Conservation (phyloP, 1,284 basidiomycete species). For the Sphaerobolus stellatus region DNA sequence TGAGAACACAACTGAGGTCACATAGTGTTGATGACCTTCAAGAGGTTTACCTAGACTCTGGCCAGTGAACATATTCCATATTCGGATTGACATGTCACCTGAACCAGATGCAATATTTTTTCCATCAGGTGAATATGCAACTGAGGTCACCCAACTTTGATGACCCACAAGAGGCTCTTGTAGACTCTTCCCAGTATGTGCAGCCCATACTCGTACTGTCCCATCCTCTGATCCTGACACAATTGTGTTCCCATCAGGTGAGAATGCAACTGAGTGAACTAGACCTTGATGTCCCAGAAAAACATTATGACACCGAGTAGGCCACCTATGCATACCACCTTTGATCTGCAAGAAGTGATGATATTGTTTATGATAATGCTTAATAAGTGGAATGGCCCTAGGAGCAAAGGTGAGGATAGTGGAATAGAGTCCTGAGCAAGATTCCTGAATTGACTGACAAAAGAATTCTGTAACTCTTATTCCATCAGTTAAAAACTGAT, state of each 20-base stretch:
- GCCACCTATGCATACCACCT: too few species aligned
- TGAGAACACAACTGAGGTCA: constrained; percentile 18
- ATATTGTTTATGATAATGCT: too few species aligned
- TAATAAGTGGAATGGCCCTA: too few species aligned
- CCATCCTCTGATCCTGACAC: constrained; percentile 14
- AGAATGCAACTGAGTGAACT: constrained; percentile 19
- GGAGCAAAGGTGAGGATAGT: too few species aligned
- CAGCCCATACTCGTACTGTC: constrained; percentile 17
- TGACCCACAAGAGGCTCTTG: constrained; percentile 24
- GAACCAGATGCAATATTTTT: constrained; percentile 12
- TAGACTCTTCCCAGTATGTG: constrained; percentile 5
- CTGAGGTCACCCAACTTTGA: constrained; percentile 19
- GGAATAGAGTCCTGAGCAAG: too few species aligned
- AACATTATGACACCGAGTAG: not conserved
- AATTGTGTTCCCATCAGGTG: constrained; percentile 14
- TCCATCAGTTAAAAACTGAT: too few species aligned
- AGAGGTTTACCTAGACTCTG: constrained; percentile 7
- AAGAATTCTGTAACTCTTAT: too few species aligned
- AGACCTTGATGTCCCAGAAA: constrained; percentile 21
- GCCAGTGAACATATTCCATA: constrained; percentile 15
- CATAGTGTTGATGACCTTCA: constrained; percentile 21
- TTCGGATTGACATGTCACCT: constrained; percentile 14
- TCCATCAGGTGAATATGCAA: constrained; percentile 12
- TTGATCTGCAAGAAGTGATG: too few species aligned
- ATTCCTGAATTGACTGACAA: too few species aligned